Base-by-base conservation (phyloP, 192 early-diverging fungal species). In the Coemansia sp. region DNA sequence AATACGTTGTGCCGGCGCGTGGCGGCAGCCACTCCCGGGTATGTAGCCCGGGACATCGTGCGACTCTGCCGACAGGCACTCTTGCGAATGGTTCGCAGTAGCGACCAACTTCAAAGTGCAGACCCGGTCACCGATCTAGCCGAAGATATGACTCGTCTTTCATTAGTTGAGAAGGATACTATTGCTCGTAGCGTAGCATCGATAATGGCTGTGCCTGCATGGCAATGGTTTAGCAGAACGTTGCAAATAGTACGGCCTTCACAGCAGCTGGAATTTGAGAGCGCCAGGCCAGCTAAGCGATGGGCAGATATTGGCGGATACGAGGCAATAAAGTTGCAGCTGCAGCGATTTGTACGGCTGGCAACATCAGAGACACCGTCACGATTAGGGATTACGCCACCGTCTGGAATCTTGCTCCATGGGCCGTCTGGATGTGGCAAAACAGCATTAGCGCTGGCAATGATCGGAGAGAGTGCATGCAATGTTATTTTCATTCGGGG, bases 351-450 rank as follows among this genome's bases (percentile, higher is more conserved):
- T 16, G 82, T 92, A 33, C 68, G 74, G 21, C 84, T 89, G 72
- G 72, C 75, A 84, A 93, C 33, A 19, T 90, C 19, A 61, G 88
- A 43, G 74, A 85, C 14, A 75, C 87, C 19, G 77, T 63, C 69
- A 5, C 53, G 66, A 38, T 79, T 96, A 35, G 96, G 96, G 0
- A 83, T 94, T 4, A 74, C 70, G 17, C 89, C 94, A 6, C 91
- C 94, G 0, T 82, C 89, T 11, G 97, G 97, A 5, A 69, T 98
- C n/a, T 70, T 98, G 37, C 84, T 98, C 4, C 92, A 96, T 64
- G 97, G 97, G 0, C 94, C 97, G 6, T 87, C 94, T 21, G 96
- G 95, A 17, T 97, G 96, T 68, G 97, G 97, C 43, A 99, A 99
- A 69, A 95, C 96, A 0, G 70, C 88, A 19, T 66, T 99, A 42